Percentiles rank a stretch among this genome's conserved stretches.
phyloP scores from a whole-genome alignment of 352 stramenopile species.

The Phytophthora cactorum region DNA sequence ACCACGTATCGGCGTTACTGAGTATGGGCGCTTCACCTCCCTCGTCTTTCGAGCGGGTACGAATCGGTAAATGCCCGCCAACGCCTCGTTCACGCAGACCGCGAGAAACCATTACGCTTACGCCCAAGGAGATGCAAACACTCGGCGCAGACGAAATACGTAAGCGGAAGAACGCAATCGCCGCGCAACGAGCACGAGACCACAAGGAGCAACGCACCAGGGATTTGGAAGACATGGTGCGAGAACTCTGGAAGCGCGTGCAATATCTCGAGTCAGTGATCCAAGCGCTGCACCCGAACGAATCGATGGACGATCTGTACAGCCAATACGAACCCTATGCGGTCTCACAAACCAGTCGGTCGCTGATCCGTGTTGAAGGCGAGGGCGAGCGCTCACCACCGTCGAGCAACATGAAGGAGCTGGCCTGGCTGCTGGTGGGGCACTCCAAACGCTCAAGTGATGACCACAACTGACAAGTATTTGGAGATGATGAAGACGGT shows the following conservation, averaged over 20 bases:
- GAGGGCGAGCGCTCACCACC: conserved; percentile 9
- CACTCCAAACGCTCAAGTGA: conserved; percentile 22
- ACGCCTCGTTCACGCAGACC: conserved; percentile 40
- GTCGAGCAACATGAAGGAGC: conserved; percentile 30
- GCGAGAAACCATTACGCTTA: conserved; percentile 52
- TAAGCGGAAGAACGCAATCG: conserved; percentile 75
- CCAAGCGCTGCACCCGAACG: conserved; percentile 37
- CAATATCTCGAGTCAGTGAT: conserved; percentile 64
- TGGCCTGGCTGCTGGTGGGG: conserved; percentile 36
- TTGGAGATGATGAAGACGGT: background rate
- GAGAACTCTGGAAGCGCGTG: conserved; percentile 61
- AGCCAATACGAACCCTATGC: conserved; percentile 49
- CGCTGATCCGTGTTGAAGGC: conserved; percentile 17
- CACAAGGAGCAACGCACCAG: conserved; percentile 62
- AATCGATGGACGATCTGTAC: conserved; percentile 43
- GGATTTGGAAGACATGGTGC: conserved; percentile 65
- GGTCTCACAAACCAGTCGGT: conserved; percentile 30
- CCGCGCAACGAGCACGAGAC: conserved; percentile 59
- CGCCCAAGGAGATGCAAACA: conserved; percentile 42
- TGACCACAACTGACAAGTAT: conserved; percentile 7
- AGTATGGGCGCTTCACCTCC: conserved; percentile 22
- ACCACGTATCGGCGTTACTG: conserved; percentile 34
- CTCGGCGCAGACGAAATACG: conserved; percentile 62
- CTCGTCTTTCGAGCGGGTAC: conserved; percentile 19
- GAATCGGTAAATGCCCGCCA: conserved; percentile 30